phyloP scores from a whole-genome alignment of 176 grass and related monocot species.

The Puccinellia tenuiflora region DNA sequence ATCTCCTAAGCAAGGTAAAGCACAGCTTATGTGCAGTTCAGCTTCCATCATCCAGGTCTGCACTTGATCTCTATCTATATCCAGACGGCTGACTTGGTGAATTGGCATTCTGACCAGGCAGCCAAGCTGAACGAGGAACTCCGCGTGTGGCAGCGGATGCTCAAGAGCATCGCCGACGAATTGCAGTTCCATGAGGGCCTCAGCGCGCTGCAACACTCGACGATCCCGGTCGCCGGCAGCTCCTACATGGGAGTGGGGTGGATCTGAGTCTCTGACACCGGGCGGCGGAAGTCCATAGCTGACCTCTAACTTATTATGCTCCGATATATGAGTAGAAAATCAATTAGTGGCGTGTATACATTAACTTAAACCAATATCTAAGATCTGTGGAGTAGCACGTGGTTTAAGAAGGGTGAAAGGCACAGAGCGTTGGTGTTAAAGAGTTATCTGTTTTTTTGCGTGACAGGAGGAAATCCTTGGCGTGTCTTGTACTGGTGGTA shows the following conservation, averaged over 20 bases:
- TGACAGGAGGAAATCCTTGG: not conserved
- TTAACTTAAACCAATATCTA: too few species aligned
- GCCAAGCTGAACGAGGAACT: not conserved
- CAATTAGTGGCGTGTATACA: too few species aligned
- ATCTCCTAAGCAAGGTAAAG: slow-evolving; percentile 23
- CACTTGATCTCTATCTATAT: not conserved
- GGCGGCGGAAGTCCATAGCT: not conserved
- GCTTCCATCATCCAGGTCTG: not conserved
- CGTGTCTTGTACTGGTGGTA: not conserved
- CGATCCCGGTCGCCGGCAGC: not conserved
- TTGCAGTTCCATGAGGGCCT: not conserved
- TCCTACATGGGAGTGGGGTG: not conserved
- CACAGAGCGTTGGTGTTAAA: not conserved
- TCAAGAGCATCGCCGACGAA: not conserved
- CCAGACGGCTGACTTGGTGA: not conserved
- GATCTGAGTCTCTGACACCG: not conserved
- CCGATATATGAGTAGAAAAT: not conserved
- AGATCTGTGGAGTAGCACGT: too few species aligned
- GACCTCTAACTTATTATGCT: not conserved
- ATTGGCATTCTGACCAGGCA: slow-evolving; percentile 11
- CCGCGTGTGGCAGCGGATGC: not conserved
- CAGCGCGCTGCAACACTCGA: not conserved
- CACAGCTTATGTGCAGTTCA: too few species aligned
- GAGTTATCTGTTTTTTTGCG: not conserved
- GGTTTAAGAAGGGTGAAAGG: not conserved